Percentiles rank a stretch among this genome's conserved stretches.
Conservation (phyloP, 2,329 filamentous ascomycete genomes). For the Talaromyces sp. region DNA sequence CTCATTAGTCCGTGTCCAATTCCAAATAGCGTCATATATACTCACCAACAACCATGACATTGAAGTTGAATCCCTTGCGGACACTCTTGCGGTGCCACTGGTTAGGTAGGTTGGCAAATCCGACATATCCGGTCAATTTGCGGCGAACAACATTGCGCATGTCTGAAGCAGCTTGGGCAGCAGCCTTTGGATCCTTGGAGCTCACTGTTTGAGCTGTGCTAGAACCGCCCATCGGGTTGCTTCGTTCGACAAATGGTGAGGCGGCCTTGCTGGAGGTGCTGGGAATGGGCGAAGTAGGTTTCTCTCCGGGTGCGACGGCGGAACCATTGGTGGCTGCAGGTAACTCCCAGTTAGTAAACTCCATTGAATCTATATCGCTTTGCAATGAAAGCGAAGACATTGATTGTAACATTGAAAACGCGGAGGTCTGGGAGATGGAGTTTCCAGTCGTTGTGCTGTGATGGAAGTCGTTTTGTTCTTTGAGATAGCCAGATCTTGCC, state of each 20-base stretch:
- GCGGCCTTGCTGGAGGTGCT: conserved; percentile 48
- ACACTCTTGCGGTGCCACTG: conserved; percentile 99
- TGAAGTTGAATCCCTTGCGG: conserved; percentile 99
- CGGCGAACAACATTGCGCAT: conserved; percentile 95
- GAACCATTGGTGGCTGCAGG: conserved; percentile 28
- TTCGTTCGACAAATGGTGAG: conserved; percentile 57
- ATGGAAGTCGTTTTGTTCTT: background rate
- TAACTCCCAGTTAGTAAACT: conserved; percentile 29
- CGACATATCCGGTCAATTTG: conserved; percentile 97
- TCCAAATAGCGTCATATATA: conserved; percentile 26
- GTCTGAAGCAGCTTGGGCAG: conserved; percentile 58
- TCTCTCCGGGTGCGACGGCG: conserved; percentile 15
- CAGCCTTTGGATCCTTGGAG: conserved; percentile 62
- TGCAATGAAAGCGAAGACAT: conserved; percentile 16
- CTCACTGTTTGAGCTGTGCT: conserved; percentile 58
- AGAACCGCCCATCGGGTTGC: conserved; percentile 55
- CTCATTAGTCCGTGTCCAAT: background rate
- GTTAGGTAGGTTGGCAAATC: conserved; percentile 97
- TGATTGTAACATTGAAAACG: conserved; percentile 11
- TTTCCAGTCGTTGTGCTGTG: conserved; percentile 1
- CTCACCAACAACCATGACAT: conserved; percentile 99
- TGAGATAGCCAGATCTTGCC: background rate
- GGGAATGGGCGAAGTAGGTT: conserved; percentile 28
- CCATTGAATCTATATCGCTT: conserved; percentile 18
- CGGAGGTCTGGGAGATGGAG: conserved; percentile 9